A percentile compares a stretch with the other conserved stretches of the same genome.
Conservation (phyloP, 495 filamentous ascomycete species). For the Margaritispora aquatica region DNA sequence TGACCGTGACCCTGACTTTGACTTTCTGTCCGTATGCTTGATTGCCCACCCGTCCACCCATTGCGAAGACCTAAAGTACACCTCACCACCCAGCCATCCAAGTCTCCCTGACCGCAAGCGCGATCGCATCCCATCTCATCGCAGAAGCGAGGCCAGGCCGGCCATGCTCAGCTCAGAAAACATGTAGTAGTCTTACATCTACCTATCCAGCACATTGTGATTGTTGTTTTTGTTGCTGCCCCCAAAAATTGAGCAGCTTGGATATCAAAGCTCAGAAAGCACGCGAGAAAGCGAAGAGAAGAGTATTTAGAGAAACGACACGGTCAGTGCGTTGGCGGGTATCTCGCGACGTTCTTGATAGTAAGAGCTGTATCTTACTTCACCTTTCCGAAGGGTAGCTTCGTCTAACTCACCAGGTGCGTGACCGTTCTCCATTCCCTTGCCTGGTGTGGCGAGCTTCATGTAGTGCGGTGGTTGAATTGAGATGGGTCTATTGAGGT, state of each 20-base stretch:
- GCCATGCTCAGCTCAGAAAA: too few species aligned
- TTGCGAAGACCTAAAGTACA: background rate
- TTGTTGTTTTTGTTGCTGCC: too few species aligned
- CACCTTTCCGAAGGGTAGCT: conserved; percentile 53
- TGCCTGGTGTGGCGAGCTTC: conserved; percentile 14
- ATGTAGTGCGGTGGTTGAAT: conserved; percentile 31
- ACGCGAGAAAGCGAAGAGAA: too few species aligned
- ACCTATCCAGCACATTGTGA: too few species aligned
- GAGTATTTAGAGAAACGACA: conserved; percentile 18
- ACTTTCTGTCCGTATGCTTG: too few species aligned
- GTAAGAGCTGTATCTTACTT: conserved; percentile 57
- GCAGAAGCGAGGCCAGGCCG: too few species aligned
- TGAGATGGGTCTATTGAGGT: conserved; percentile 38
- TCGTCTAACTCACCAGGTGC: conserved; percentile 55
- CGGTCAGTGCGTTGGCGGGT: conserved; percentile 14
- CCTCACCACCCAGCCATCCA: background rate
- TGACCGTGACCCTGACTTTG: too few species aligned
- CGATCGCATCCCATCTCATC: too few species aligned
- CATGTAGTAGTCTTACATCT: too few species aligned
- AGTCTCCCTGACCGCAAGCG: too few species aligned
- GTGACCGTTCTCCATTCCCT: conserved; percentile 53
- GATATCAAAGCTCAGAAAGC: too few species aligned
- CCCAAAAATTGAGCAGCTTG: too few species aligned
- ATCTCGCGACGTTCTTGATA: conserved; percentile 55
- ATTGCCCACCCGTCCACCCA: background rate